Evolutionary conservation across 2,329 filamentous ascomycete species (phyloP).

Genomic region (Fusarium pseudonygamai): DNA sequence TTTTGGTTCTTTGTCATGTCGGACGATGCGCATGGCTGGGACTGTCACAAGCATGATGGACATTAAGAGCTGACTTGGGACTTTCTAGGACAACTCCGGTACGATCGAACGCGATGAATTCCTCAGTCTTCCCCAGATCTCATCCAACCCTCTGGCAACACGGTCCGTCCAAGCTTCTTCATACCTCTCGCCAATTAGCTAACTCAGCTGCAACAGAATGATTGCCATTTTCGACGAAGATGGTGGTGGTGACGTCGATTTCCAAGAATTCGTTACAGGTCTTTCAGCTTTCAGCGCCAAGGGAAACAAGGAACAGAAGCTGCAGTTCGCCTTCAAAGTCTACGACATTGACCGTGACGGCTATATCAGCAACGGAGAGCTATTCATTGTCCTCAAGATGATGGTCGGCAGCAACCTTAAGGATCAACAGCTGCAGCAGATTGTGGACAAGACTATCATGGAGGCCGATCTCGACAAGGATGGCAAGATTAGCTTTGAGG

Average conservation of each 20-base stretch:
- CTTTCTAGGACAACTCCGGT: constrained; percentile 86
- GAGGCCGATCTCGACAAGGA: constrained; percentile 96
- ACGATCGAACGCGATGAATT: constrained; percentile 99
- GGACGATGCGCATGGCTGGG: not conserved
- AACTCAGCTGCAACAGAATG: constrained; percentile 69
- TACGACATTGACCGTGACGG: constrained; percentile 99
- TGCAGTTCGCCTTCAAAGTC: constrained; percentile 97
- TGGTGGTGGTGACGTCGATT: constrained; percentile 96
- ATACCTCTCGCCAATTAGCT: not conserved
- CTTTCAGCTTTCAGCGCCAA: constrained; percentile 96
- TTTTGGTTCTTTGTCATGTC: not conserved
- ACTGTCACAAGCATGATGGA: not conserved
- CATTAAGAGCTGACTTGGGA: constrained; percentile 3
- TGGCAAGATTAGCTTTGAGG: constrained; percentile 98
- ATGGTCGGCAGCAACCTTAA: constrained; percentile 99
- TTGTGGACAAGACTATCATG: constrained; percentile 99
- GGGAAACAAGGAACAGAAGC: constrained; percentile 99
- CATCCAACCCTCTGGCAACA: constrained; percentile 95
- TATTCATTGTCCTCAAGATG: constrained; percentile 99
- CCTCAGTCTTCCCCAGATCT: constrained; percentile 95
- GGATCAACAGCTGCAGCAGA: constrained; percentile 98
- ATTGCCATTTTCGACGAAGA: constrained; percentile 99
- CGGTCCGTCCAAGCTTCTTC: constrained; percentile 63
- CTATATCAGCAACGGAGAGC: constrained; percentile 97
- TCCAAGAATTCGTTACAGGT: constrained; percentile 97